phyloP scores from a whole-genome alignment of 441 rosid genomes.

The Gossypium lobatum region DNA sequence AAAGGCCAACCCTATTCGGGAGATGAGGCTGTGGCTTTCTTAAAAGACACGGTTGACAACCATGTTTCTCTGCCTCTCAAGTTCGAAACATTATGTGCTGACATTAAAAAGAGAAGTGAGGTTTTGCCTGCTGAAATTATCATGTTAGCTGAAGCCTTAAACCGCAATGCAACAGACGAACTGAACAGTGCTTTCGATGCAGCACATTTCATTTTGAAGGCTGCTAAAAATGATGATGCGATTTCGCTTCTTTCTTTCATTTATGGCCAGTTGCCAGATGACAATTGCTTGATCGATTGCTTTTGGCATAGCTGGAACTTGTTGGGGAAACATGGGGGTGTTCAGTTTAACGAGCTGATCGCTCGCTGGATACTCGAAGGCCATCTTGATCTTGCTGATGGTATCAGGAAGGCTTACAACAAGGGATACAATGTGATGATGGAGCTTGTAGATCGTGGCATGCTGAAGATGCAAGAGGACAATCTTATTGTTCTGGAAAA shows the following conservation, averaged over 20 bases:
- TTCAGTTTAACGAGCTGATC: conserved; percentile 49
- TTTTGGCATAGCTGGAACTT: conserved; percentile 45
- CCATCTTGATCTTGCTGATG: conserved; percentile 31
- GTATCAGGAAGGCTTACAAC: conserved; percentile 37
- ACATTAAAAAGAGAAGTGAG: conserved; percentile 18
- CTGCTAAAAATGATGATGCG: not conserved
- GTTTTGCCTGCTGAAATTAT: conserved; percentile 25
- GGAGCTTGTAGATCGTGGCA: conserved; percentile 36
- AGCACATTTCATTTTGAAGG: not conserved
- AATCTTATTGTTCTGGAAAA: conserved; percentile 38
- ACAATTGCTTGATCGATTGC: conserved; percentile 25
- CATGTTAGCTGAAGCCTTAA: conserved; percentile 32
- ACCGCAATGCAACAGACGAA: not conserved
- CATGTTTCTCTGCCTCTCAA: not conserved
- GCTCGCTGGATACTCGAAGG: conserved; percentile 63
- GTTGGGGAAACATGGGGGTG: conserved; percentile 22
- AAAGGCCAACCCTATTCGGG: not conserved
- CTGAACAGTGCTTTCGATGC: not conserved
- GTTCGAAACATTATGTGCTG: not conserved
- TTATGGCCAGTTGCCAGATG: not conserved
- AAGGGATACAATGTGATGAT: conserved; percentile 43
- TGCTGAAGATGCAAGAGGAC: conserved; percentile 42
- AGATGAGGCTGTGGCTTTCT: not conserved
- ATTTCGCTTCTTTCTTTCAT: not conserved
- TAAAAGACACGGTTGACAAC: not conserved